Conservation (phyloP, 2,329 filamentous ascomycete species). For the Trichoderma hamatum region DNA sequence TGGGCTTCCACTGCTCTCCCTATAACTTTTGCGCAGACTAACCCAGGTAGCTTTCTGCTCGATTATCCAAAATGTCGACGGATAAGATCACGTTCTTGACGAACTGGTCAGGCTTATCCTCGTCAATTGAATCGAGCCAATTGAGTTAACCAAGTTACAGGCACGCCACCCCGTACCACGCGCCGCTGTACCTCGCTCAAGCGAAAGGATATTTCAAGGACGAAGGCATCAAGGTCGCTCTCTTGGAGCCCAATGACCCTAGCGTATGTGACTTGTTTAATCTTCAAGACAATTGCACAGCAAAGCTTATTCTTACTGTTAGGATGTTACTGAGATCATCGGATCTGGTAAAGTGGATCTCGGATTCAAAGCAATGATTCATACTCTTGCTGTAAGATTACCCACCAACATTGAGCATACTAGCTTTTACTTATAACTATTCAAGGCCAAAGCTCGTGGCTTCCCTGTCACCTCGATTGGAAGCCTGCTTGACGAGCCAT, state of each 20-base stretch:
- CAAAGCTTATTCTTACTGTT: not conserved
- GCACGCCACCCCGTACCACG: constrained; percentile 82
- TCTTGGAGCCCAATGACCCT: constrained; percentile 78
- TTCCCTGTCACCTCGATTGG: constrained; percentile 75
- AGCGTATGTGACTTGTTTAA: constrained; percentile 53
- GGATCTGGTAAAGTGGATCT: constrained; percentile 75
- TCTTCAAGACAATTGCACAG: constrained; percentile 29
- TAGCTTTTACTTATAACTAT: not conserved
- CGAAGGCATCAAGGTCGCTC: constrained; percentile 75
- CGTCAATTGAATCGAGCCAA: constrained; percentile 32
- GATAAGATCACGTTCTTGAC: constrained; percentile 85
- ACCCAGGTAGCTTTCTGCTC: constrained; percentile 50
- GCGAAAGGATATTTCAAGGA: constrained; percentile 75
- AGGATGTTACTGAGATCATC: constrained; percentile 82
- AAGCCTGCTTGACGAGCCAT: constrained; percentile 76
- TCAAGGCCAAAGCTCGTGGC: constrained; percentile 70
- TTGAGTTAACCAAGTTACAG: constrained; percentile 45
- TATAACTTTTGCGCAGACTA: constrained; percentile 45
- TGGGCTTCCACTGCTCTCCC: constrained; percentile 46
- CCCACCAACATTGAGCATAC: not conserved
- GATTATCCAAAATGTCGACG: constrained; percentile 67
- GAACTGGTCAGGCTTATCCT: constrained; percentile 65
- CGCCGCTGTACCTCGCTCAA: constrained; percentile 76
- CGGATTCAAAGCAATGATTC: constrained; percentile 84
- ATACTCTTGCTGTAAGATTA: constrained; percentile 67